A percentile compares a stretch with the other conserved stretches of the same genome.
Evolutionary conservation across 1,284 basidiomycete genomes (phyloP).

Genomic region (Cutaneotrichosporon mucoides): DNA sequence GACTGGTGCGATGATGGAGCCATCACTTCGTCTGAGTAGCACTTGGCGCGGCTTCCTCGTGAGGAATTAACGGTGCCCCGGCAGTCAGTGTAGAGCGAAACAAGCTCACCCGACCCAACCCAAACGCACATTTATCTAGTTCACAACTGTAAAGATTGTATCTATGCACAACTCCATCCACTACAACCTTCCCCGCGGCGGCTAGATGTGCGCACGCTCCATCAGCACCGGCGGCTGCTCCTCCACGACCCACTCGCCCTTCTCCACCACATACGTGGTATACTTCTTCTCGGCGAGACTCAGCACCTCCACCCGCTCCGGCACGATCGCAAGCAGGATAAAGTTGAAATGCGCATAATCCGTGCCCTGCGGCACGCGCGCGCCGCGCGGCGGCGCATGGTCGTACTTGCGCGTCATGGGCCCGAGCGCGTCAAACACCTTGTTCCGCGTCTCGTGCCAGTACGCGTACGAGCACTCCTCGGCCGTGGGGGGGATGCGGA

Average conservation of each 20-base stretch:
- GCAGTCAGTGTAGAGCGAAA: too few species aligned
- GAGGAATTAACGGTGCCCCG: too few species aligned
- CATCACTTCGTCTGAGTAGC: too few species aligned
- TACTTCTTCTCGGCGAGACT: neutral
- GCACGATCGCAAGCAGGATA: slow-evolving; percentile 6
- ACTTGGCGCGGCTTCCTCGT: too few species aligned
- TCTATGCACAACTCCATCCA: too few species aligned
- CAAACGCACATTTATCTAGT: too few species aligned
- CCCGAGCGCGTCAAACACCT: neutral
- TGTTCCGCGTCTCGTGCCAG: neutral
- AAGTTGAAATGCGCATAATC: slow-evolving; percentile 14
- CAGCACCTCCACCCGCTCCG: slow-evolving; percentile 10
- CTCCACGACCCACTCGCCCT: slow-evolving; percentile 2
- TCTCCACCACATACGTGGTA: slow-evolving; percentile 5
- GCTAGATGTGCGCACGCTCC: slow-evolving; percentile 2
- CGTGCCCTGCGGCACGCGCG: neutral
- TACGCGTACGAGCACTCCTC: slow-evolving; percentile 5
- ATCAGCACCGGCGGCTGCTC: neutral
- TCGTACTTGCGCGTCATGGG: slow-evolving; percentile 2
- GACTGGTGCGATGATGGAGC: too few species aligned
- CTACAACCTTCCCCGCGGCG: too few species aligned
- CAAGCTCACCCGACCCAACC: too few species aligned
- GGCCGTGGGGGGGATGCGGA: neutral
- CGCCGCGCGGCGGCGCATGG: slow-evolving; percentile 6
- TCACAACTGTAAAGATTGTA: too few species aligned